Evolutionary conservation across 345 rosid genomes (phyloP).

Genomic region (Syzygium aqueum): DNA sequence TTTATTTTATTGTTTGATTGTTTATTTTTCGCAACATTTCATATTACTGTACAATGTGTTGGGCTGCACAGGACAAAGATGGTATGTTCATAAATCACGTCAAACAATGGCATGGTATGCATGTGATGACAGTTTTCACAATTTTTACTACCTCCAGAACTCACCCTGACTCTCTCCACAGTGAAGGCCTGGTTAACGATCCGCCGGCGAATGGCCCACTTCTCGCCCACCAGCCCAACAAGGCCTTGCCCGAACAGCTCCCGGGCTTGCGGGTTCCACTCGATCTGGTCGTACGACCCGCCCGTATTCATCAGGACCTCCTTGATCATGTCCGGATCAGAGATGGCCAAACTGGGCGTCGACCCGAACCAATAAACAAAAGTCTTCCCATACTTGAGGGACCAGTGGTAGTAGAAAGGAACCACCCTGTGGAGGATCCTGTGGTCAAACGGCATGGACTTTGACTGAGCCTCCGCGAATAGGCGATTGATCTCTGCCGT

Average conservation of each 20-base stretch:
- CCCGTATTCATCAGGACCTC: conserved; percentile 32
- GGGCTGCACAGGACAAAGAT: background rate
- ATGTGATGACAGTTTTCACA: background rate
- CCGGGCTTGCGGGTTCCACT: conserved; percentile 42
- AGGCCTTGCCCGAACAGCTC: conserved; percentile 64
- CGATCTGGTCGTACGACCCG: conserved; percentile 29
- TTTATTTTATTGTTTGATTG: too few relatives aligned
- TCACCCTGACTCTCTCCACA: conserved; percentile 62
- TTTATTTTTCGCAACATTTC: background rate
- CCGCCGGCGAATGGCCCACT: conserved; percentile 64
- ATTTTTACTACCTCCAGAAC: background rate
- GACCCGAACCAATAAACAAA: conserved; percentile 74
- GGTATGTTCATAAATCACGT: background rate
- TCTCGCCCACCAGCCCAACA: conserved; percentile 44
- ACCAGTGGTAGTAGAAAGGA: conserved; percentile 56
- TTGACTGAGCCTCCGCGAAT: conserved; percentile 27
- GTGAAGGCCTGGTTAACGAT: conserved; percentile 54
- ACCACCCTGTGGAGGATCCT: conserved; percentile 32
- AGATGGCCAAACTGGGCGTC: conserved; percentile 45
- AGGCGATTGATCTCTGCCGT: conserved; percentile 30
- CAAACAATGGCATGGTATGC: background rate
- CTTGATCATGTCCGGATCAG: conserved; percentile 52
- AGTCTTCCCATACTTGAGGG: conserved; percentile 39
- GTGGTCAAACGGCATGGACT: conserved; percentile 27
- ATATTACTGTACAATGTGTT: background rate